phyloP scores from a whole-genome alignment of 73 alveolate genomes.

The Paramecium octaurelia region DNA sequence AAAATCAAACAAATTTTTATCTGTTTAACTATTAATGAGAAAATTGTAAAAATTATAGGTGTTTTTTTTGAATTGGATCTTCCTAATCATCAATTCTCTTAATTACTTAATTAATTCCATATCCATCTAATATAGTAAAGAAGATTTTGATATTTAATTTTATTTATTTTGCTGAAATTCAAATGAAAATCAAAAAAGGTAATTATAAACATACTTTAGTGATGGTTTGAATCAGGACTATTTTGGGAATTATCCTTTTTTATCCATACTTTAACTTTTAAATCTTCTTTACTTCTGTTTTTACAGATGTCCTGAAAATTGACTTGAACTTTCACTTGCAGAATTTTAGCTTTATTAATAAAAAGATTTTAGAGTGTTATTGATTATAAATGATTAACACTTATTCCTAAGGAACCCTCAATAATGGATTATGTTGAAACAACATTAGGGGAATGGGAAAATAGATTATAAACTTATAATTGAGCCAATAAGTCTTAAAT shows the following conservation, averaged over 20 bases:
- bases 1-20: neutral
- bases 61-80: neutral
- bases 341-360: neutral
- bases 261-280: neutral
- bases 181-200: no score
- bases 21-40: neutral
- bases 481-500: neutral
- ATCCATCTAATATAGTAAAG: no score
- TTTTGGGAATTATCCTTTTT: neutral
- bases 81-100: neutral
- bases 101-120: neutral
- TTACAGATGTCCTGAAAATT: neutral
- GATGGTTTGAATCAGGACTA: neutral
- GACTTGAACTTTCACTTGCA: neutral
- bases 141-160: no score
- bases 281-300: neutral
- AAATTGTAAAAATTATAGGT: neutral
- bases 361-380: neutral
- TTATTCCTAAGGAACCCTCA: neutral
- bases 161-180: no score
- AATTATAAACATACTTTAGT: neutral
- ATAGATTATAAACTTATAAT: no score
- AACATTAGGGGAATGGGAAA: neutral
- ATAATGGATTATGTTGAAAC: neutral
- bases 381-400: neutral